Evolutionary conservation across 768 basidiomycete genomes (phyloP).

Genomic region (Boletus vermiculosoides): DNA sequence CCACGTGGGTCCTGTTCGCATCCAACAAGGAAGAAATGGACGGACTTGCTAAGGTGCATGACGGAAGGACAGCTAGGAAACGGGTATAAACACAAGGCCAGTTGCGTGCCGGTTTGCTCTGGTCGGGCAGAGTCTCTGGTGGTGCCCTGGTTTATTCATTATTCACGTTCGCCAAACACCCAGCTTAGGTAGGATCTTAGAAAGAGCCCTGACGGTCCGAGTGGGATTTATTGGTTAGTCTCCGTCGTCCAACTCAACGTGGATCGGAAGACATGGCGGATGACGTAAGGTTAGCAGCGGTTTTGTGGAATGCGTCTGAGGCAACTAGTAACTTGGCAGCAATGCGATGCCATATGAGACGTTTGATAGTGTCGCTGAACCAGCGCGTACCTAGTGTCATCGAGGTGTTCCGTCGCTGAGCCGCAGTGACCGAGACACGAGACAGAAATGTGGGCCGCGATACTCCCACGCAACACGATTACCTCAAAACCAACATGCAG

Average conservation of each 20-base stretch:
- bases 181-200: neutral
- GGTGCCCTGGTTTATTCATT: too few species aligned
- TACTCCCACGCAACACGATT: conserved; percentile 11
- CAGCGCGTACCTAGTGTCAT: too few species aligned
- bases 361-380: too few species aligned
- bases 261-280: neutral
- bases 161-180: neutral
- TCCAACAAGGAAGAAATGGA: neutral
- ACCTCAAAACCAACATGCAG: conserved; percentile 14
- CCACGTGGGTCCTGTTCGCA: neutral
- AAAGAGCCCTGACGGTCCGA: neutral
- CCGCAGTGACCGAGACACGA: too few species aligned
- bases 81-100: neutral
- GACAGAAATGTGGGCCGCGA: too few species aligned
- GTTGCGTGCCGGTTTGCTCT: neutral
- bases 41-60: neutral
- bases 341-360: too few species aligned
- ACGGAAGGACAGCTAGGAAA: neutral
- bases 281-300: neutral
- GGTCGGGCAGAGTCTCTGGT: neutral
- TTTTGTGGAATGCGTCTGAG: neutral
- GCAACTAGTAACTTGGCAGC: too few species aligned
- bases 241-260: neutral
- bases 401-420: too few species aligned
- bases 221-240: neutral